Base-by-base conservation (phyloP, 2,329 filamentous ascomycete genomes). In the Epichloe uncinata region DNA sequence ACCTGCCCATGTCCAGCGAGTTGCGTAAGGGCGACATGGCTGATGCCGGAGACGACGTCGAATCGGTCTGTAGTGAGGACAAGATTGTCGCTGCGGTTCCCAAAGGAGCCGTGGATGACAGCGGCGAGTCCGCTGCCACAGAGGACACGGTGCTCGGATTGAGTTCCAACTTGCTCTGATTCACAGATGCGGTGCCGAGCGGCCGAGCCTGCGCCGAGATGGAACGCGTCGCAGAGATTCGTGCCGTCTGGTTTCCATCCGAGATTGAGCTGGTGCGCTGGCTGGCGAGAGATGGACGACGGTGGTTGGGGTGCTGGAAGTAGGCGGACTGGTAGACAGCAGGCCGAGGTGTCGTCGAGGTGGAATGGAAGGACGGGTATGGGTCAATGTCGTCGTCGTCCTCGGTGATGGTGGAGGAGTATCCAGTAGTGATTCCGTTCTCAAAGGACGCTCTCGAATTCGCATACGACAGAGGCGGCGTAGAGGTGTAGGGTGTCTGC, bases 401-500 rank as follows among this genome's bases (percentile, higher is more conserved):
- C 57, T 79, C 76, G 40, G 69, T 77, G 51, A 77, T 79, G 45
- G 70, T 77, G 22, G 73, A 74, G 11, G 74, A 78, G 58, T 73
- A 75, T 49, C 62, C 60, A 43, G 53, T 60, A 26, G 55, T 54
- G 30, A 57, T 60, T 47, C 53, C 55, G 52, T 64, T 72, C 47
- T 74, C 74, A 48, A 78, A 67, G 2, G 74, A 77, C 15, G 72
- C 69, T 42, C 75, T 63, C 7, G 77, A 78, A 61, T 76, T 77
- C 55, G 76, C 72, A 60, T 79, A 80, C 22, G 76, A 74, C 53
- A 80, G 58, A 8, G 78, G 77, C 47, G 79, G 77, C 52, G 78
- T 81, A 43, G 77, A 75, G 1, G 77, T 77, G 40, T 77, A 73
- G 34, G 80, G 80, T 8, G 71, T 81, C 64, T 82, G 80, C 60